phyloP scores from a whole-genome alignment of 371 early-diverging fungal species.

The Zancudomyces culisetae region DNA sequence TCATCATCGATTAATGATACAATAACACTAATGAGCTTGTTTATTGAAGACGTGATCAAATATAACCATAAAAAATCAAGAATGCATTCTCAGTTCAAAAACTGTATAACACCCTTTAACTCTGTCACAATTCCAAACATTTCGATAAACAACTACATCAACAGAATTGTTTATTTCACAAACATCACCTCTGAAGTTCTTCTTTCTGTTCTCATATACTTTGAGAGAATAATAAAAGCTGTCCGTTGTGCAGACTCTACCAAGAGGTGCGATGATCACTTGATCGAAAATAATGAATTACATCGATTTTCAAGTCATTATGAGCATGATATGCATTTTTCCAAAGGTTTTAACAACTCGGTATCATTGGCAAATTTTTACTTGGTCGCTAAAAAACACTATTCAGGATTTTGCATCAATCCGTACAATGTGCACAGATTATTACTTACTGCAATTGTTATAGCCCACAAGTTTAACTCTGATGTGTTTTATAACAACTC shows the following conservation, averaged over 20 bases:
- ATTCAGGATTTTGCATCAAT: constrained; percentile 28
- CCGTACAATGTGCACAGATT: constrained; percentile 66
- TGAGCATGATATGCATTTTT: no score
- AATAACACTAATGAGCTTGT: not conserved
- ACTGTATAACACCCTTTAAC: not conserved
- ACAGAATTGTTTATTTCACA: not conserved
- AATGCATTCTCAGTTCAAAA: not conserved
- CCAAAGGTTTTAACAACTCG: constrained; percentile 3
- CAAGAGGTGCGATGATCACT: not conserved
- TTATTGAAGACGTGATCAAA: not conserved
- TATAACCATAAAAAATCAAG: not conserved
- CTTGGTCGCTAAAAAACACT: not conserved
- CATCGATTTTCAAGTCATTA: constrained; percentile 4
- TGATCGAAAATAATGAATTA: constrained; percentile 9
- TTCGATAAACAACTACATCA: not conserved
- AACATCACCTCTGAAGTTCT: constrained; percentile 28
- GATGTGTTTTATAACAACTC: constrained; percentile 67
- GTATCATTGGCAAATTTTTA: not conserved
- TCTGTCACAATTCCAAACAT: not conserved
- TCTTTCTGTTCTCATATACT: constrained; percentile 55
- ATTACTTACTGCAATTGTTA: constrained; percentile 54
- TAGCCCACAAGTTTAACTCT: constrained; percentile 65
- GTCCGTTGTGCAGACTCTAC: not conserved
- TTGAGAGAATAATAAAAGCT: constrained; percentile 53
- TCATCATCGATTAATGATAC: not conserved